Conservation (phyloP, 495 filamentous ascomycete species). For the Aspergillus carlsbadensis region DNA sequence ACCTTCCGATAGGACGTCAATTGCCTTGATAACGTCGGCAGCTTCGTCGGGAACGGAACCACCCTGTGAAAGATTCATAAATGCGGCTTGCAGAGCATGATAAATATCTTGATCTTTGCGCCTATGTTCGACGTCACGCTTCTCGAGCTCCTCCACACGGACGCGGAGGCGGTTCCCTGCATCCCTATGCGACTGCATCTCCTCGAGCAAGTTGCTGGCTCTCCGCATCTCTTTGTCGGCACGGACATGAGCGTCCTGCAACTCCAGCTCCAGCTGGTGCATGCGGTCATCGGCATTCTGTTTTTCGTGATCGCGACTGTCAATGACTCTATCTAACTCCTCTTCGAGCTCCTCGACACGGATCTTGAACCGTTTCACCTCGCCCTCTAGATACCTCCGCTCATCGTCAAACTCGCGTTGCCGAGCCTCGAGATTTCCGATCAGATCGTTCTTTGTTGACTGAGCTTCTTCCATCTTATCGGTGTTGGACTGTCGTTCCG, state of each 20-base stretch:
- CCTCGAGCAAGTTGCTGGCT: constrained; percentile 53
- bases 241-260: constrained; percentile 59
- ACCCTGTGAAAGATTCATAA: constrained; percentile 59
- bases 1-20: constrained; percentile 62
- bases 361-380: constrained; percentile 70
- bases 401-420: constrained; percentile 86
- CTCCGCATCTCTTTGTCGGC: constrained; percentile 57
- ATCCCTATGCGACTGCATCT: constrained; percentile 54
- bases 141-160: constrained; percentile 51
- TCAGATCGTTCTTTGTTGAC: constrained; percentile 89
- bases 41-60: constrained; percentile 57
- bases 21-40: constrained; percentile 56
- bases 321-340: constrained; percentile 81
- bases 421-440: constrained; percentile 90
- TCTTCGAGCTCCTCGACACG: constrained; percentile 86
- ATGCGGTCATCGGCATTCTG: constrained; percentile 65
- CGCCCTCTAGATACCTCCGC: constrained; percentile 72
- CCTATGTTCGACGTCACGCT: constrained; percentile 40
- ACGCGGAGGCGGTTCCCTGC: constrained; percentile 42
- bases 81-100: constrained; percentile 58
- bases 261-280: constrained; percentile 65
- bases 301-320: constrained; percentile 76
- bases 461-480: constrained; percentile 76
- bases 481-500: constrained; percentile 63
- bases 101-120: constrained; percentile 52